A percentile compares a stretch with the other conserved stretches of the same genome.
Evolutionary conservation across 768 basidiomycete genomes (phyloP).

Genomic region (Calocybe gangraenosa): DNA sequence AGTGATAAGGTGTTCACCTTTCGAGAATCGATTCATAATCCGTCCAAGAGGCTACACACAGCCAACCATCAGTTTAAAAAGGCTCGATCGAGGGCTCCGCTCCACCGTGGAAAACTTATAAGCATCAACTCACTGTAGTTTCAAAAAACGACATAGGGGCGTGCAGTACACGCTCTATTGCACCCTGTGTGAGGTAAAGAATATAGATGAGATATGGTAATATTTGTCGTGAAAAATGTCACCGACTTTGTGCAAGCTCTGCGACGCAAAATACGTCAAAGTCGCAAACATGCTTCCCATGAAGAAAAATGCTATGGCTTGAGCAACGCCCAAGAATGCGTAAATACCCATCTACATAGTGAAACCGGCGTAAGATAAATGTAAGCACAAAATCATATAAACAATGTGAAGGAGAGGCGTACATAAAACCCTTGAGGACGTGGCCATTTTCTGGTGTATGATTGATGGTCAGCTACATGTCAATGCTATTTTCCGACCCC

Average conservation of each 20-base stretch:
- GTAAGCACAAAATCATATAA: background rate
- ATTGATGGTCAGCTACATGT: too few species aligned
- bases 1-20: constrained; percentile 37
- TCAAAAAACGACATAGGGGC: constrained; percentile 92
- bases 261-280: constrained; percentile 77
- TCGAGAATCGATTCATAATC: constrained; percentile 88
- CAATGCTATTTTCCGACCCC: too few species aligned
- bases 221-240: too few species aligned
- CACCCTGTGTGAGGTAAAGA: constrained; percentile 31
- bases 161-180: constrained; percentile 68
- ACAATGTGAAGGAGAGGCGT: too few species aligned
- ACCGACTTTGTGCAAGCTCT: constrained; percentile 54
- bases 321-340: constrained; percentile 64
- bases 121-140: constrained; percentile 50
- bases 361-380: background rate
- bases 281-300: constrained; percentile 63
- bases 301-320: constrained; percentile 64
- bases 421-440: constrained; percentile 69
- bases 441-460: constrained; percentile 38
- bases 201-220: background rate
- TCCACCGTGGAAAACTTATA: too few species aligned
- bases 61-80: too few species aligned
- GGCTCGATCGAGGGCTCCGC: constrained; percentile 7
- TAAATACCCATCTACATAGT: constrained; percentile 72
- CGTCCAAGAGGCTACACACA: constrained; percentile 65